Evolutionary conservation across 2,329 filamentous ascomycete genomes (phyloP).

Genomic region (Diplodia seriata): DNA sequence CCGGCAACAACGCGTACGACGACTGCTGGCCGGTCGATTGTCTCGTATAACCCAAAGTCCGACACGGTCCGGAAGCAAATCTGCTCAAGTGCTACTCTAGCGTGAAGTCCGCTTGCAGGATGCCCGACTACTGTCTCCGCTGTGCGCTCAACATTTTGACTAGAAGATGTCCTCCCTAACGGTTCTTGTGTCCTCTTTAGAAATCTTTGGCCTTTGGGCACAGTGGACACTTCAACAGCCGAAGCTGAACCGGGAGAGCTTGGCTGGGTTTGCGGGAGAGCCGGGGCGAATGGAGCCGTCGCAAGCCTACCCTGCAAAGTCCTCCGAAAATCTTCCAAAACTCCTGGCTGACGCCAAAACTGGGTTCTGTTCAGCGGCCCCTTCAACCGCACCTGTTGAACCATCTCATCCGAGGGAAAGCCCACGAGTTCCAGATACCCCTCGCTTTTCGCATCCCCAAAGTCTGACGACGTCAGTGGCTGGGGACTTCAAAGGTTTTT

Average conservation of each 20-base stretch:
- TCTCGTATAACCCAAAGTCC: conserved; percentile 48
- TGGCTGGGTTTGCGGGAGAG: not conserved
- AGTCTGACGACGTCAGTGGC: not conserved
- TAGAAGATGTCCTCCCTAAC: conserved; percentile 15
- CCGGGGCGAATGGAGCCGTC: conserved; percentile 19
- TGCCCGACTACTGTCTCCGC: conserved; percentile 38
- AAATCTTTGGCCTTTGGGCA: conserved; percentile 36
- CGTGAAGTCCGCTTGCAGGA: conserved; percentile 30
- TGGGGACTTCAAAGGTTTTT: not conserved
- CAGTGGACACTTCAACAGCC: conserved; percentile 19
- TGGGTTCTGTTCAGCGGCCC: conserved; percentile 51
- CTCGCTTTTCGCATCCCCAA: not conserved
- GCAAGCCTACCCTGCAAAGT: conserved; percentile 43
- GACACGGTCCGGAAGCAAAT: conserved; percentile 45
- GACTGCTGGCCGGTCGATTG: conserved; percentile 35
- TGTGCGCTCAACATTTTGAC: conserved; percentile 38
- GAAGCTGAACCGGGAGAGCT: conserved; percentile 21
- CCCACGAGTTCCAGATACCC: conserved; percentile 48
- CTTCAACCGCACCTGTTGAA: conserved; percentile 49
- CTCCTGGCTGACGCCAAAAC: conserved; percentile 53
- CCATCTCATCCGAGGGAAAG: conserved; percentile 49
- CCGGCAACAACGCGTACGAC: conserved; percentile 17
- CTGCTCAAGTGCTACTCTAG: conserved; percentile 43
- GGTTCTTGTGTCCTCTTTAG: conserved; percentile 38
- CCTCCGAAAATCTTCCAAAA: conserved; percentile 50